Percentiles rank a stretch among this genome's conserved stretches.
Evolutionary conservation across 345 rosid species (phyloP).

Genomic region (Boechera stricta): DNA sequence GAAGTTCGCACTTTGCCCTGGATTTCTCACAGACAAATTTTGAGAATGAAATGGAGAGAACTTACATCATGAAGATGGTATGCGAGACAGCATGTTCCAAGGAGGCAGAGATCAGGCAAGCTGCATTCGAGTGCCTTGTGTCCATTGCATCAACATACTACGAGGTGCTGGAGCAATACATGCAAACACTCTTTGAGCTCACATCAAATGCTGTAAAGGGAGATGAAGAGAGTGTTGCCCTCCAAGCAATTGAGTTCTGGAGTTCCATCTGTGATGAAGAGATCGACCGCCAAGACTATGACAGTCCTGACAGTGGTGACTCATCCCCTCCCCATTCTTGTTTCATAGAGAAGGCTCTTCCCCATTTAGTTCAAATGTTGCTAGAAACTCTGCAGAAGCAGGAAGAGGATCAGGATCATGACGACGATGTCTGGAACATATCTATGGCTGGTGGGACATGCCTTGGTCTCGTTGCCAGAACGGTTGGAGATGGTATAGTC

Average conservation of each 20-base stretch:
- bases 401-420: conserved; percentile 95
- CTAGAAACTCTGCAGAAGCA: conserved; percentile 90
- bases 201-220: conserved; percentile 87
- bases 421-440: conserved; percentile 82
- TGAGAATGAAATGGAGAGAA: conserved; percentile 91
- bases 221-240: conserved; percentile 88
- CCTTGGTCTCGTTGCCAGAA: conserved; percentile 90
- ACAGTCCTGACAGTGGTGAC: conserved; percentile 60
- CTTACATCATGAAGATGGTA: conserved; percentile 89
- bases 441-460: conserved; percentile 99
- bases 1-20: conserved; percentile 91
- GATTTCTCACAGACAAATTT: conserved; percentile 94
- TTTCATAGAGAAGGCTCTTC: conserved; percentile 82
- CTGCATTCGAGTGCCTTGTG: conserved; percentile 96
- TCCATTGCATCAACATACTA: conserved; percentile 91
- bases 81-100: conserved; percentile 90
- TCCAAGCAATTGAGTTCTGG: conserved; percentile 97
- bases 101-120: conserved; percentile 82
- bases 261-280: conserved; percentile 97
- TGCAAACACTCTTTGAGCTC: conserved; percentile 80
- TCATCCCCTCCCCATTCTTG: conserved; percentile 68
- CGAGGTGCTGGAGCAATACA: conserved; percentile 81
- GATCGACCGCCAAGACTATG: conserved; percentile 88
- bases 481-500: conserved; percentile 87
- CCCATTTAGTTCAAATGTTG: conserved; percentile 77